Percentiles rank a stretch among this genome's conserved stretches.
phyloP scores from a whole-genome alignment of 768 basidiomycete species.

The Lactifluus pinguis region DNA sequence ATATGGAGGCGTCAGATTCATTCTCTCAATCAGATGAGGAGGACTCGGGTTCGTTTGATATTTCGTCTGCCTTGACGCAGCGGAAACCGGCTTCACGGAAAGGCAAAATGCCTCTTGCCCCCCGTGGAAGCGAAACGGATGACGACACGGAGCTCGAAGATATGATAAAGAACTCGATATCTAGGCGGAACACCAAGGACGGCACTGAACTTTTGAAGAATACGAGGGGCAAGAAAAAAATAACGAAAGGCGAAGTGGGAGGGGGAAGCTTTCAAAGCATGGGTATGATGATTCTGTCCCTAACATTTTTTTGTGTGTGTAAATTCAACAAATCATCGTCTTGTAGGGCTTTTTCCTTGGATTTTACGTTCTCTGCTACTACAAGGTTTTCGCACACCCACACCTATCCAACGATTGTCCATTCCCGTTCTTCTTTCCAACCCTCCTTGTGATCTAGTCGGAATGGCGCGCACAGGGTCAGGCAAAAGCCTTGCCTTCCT shows the following conservation, averaged over 20 bases:
- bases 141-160: slow-evolving; percentile 46
- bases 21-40: slow-evolving; percentile 9
- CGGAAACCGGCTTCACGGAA: neutral
- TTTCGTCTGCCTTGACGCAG: slow-evolving; percentile 48
- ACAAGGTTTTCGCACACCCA: slow-evolving; percentile 92
- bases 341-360: slow-evolving; percentile 68
- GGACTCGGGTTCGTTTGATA: slow-evolving; percentile 37
- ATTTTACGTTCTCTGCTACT: slow-evolving; percentile 77
- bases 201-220: slow-evolving; percentile 74
- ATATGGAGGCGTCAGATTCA: neutral
- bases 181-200: slow-evolving; percentile 61
- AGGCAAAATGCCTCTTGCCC: neutral
- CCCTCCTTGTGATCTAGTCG: slow-evolving; percentile 88
- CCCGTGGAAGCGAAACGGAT: slow-evolving; percentile 33
- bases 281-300: slow-evolving; percentile 43
- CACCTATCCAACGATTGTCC: slow-evolving; percentile 88
- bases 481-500: slow-evolving; percentile 97
- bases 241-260: slow-evolving; percentile 69
- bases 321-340: neutral
- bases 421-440: slow-evolving; percentile 78
- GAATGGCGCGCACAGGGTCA: slow-evolving; percentile 97
- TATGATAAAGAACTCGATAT: slow-evolving; percentile 60
- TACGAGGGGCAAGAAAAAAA: slow-evolving; percentile 61
- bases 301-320: neutral
- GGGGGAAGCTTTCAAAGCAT: slow-evolving; percentile 96